Percentiles rank a stretch among this genome's conserved stretches.
Evolutionary conservation across 805 yeast species (phyloP).

Genomic region (Priceomyces castillae): DNA sequence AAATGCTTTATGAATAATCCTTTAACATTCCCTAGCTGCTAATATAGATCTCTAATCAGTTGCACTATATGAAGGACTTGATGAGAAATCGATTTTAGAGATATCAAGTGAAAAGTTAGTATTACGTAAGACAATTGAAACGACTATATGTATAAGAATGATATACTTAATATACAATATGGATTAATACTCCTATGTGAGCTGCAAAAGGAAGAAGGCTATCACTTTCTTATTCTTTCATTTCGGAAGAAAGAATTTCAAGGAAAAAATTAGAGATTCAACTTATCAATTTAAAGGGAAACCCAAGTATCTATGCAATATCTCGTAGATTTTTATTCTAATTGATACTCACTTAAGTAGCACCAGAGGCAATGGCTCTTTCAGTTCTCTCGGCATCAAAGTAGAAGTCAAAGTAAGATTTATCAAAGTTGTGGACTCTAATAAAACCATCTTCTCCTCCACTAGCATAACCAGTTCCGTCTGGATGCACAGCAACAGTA

Average conservation of each 20-base stretch:
- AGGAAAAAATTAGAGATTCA: no score
- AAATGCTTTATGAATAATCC: no score
- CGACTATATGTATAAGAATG: slow-evolving; percentile 2
- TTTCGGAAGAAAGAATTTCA: no score
- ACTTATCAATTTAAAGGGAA: background rate
- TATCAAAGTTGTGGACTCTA: slow-evolving; percentile 91
- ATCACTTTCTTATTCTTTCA: no score
- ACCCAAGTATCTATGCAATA: slow-evolving; percentile 1
- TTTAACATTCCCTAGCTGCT: no score
- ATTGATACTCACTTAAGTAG: slow-evolving; percentile 14
- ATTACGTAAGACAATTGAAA: background rate
- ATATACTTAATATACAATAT: slow-evolving; percentile 5
- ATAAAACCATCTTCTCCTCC: slow-evolving; percentile 99
- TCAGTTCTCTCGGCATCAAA: slow-evolving; percentile 89
- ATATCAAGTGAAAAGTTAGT: background rate
- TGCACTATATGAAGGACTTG: background rate
- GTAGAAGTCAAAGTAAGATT: slow-evolving; percentile 87
- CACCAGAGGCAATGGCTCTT: slow-evolving; percentile 39
- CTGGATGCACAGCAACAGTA: slow-evolving; percentile 90
- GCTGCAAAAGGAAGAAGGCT: background rate
- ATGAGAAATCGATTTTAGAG: background rate
- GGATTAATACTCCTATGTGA: background rate
- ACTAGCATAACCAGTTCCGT: slow-evolving; percentile 88
- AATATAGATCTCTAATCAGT: background rate
- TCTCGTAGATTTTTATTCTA: background rate